A percentile compares a stretch with the other conserved stretches of the same genome.
phyloP scores from a whole-genome alignment of 805 yeast genomes.

The Candida chauliodis region DNA sequence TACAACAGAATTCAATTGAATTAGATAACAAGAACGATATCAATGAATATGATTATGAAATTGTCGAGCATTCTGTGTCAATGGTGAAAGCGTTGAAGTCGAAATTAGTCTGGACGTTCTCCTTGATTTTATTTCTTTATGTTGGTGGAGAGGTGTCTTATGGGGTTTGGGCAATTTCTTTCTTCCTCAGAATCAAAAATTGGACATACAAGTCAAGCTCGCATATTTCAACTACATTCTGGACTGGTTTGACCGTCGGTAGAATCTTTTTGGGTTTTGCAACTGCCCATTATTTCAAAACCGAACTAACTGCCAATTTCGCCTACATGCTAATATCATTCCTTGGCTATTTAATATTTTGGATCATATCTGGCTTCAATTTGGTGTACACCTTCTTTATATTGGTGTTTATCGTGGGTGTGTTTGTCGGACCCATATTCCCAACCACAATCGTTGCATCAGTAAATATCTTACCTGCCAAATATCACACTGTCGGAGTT shows the following conservation, averaged over 20 bases:
- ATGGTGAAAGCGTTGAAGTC: conserved; percentile 33
- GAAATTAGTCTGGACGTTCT: conserved; percentile 36
- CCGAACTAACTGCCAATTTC: conserved; percentile 45
- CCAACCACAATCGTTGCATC: conserved; percentile 71
- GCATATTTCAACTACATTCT: conserved; percentile 47
- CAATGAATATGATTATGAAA: conserved; percentile 10
- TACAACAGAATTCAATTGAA: conserved; percentile 12
- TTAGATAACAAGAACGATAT: conserved; percentile 10
- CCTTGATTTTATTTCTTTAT: conserved; percentile 43
- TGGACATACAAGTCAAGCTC: conserved; percentile 38
- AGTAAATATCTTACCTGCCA: conserved; percentile 57
- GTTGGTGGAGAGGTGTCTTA: conserved; percentile 52
- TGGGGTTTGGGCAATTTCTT: conserved; percentile 53
- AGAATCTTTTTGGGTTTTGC: conserved; percentile 49
- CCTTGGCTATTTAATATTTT: conserved; percentile 26
- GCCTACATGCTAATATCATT: conserved; percentile 32
- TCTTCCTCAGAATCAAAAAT: conserved; percentile 37
- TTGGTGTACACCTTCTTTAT: conserved; percentile 31
- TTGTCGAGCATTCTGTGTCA: conserved; percentile 15
- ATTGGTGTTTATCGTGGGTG: conserved; percentile 41
- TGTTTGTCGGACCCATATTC: conserved; percentile 51
- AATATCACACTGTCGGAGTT: conserved; percentile 60
- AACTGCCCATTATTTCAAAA: conserved; percentile 45
- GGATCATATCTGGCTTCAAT: conserved; percentile 21
- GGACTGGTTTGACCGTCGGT: conserved; percentile 51